phyloP scores from a whole-genome alignment of 805 yeast species.

The Starmerella sp. region DNA sequence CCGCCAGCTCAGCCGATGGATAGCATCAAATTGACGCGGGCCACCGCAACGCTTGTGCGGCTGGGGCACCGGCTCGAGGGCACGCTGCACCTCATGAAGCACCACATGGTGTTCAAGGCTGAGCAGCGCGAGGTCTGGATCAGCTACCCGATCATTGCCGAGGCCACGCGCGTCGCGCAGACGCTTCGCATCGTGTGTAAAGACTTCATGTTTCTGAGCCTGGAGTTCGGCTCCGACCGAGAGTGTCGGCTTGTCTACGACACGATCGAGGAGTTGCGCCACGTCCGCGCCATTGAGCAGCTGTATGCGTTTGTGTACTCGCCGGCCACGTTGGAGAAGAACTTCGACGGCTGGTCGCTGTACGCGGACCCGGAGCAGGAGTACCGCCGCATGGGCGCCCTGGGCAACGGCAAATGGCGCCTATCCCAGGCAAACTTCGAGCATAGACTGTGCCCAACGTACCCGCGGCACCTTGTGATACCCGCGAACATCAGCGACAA shows the following conservation, averaged over 20 bases:
- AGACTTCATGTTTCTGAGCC: constrained; percentile 71
- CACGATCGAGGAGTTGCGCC: constrained; percentile 55
- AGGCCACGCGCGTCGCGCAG: constrained; percentile 22
- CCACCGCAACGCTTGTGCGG: constrained; percentile 38
- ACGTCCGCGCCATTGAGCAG: constrained; percentile 40
- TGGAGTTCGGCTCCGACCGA: constrained; percentile 53
- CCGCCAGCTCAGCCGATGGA: constrained; percentile 10
- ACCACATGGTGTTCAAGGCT: constrained; percentile 53
- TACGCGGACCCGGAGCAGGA: constrained; percentile 49
- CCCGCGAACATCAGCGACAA: constrained; percentile 75
- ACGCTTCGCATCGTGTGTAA: constrained; percentile 59
- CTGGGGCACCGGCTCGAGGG: constrained; percentile 50
- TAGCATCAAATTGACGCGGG: constrained; percentile 27
- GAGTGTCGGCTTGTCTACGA: constrained; percentile 63
- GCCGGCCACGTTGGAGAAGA: constrained; percentile 60
- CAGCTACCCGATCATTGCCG: constrained; percentile 73
- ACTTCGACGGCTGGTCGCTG: constrained; percentile 59
- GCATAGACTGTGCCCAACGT: constrained; percentile 52
- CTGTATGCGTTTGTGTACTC: constrained; percentile 75
- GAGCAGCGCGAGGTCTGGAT: constrained; percentile 68
- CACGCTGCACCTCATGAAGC: constrained; percentile 57
- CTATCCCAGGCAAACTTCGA: constrained; percentile 50
- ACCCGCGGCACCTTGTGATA: constrained; percentile 57
- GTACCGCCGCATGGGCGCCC: constrained; percentile 57
- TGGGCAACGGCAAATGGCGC: constrained; percentile 49